A percentile compares a stretch with the other conserved stretches of the same genome.
Evolutionary conservation across 345 rosid species (phyloP).

Genomic region (Adansonia digitata): DNA sequence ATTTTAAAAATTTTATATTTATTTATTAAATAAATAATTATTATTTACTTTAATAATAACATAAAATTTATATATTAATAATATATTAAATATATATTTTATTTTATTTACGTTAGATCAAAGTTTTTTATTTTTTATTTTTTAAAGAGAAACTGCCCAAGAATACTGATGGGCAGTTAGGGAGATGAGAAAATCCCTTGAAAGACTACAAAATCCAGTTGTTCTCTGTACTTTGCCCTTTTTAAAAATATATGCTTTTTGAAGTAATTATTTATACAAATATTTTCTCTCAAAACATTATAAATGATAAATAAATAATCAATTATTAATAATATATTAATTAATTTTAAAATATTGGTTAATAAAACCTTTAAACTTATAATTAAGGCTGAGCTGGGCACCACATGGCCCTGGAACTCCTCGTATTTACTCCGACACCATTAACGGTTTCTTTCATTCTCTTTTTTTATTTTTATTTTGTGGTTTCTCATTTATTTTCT

Average conservation of each 20-base stretch:
- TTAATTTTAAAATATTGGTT: background rate
- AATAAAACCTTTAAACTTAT: background rate
- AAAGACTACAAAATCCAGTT: conserved; percentile 76
- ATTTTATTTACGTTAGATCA: no score
- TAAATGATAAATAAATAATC: background rate
- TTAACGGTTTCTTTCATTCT: background rate
- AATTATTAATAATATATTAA: background rate
- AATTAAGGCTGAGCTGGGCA: background rate
- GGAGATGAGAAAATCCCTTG: conserved; percentile 72
- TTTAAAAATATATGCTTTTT: no score
- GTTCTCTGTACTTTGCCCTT: conserved; percentile 32
- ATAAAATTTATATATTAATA: no score
- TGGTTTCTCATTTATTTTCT: no score
- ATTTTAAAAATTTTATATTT: no score
- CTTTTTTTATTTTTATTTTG: no score
- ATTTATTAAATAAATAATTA: no score
- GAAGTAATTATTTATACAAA: no score
- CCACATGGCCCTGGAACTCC: background rate
- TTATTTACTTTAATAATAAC: no score
- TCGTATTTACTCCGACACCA: background rate
- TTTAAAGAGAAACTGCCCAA: conserved; percentile 18
- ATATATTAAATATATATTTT: no score
- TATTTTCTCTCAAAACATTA: background rate
- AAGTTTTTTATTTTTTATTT: background rate
- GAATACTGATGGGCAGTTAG: conserved; percentile 42